Evolutionary conservation across 2,329 filamentous ascomycete genomes (phyloP), one percentile per base, ranked within the genome.

Genomic region (Xylaria sp.): DNA sequence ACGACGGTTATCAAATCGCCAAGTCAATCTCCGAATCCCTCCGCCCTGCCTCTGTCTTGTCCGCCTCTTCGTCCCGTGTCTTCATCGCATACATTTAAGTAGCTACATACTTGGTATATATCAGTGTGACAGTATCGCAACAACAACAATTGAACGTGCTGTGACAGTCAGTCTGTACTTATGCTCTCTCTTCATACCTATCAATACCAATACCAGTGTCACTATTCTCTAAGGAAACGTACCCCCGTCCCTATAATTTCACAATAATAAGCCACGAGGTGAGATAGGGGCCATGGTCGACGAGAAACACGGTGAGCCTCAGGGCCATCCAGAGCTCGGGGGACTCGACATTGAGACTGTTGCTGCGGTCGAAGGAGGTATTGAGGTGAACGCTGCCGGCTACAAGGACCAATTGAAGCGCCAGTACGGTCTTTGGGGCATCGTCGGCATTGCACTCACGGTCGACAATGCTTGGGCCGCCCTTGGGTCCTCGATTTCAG

Each of bases 381-480:
- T 83, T 36, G 75, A 83, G n/a, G 77, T 91, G 75, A 91, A 91
- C 74, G 88, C 87, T 0, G 89, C 89, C 1, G 89, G 89, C 5
- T 88, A 91, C 77, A 82, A 81, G 69, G 88, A 91, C 76, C 88
- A 91, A 76, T 79, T 91, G 45, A 84, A 86, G 65, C 83, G 89
- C 17, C 89, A 91, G 73, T 91, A 90, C 76, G 84, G 86, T 42
- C 79, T 90, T 8, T 72, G 89, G 55, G 86, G 85, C 59, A 85
- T 90, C 50, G 87, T 87, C 60, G 88, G 86, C 27, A 82, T 88
- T 54, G 88, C 86, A 0, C 78, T 90, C 59, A 90, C 87, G 1
- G 86, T 89, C 27, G 88, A 89, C 76, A 90, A 89, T 73, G 88
- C 88, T 19, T 91, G 88, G 88, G 84, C 88, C 62, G 87, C 88